Base-by-base conservation (phyloP, 2,329 filamentous ascomycete species). In the Aspergillus oerlinghausenensis region DNA sequence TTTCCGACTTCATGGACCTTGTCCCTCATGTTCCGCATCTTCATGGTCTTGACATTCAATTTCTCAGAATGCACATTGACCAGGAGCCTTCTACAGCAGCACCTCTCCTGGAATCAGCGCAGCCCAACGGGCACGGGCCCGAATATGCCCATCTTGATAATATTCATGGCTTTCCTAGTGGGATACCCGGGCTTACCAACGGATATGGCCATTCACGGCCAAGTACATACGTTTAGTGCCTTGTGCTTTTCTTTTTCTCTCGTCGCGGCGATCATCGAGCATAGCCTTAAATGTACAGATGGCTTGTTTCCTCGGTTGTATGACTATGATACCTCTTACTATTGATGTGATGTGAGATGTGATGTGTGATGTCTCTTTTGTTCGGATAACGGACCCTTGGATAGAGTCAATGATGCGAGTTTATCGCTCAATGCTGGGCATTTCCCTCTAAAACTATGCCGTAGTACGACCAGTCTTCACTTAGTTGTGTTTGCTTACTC, bases 1-100 rank as follows among this genome's bases (percentile, higher is more conserved):
- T 79, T 51, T 78, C 77, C 47, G 78, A 79, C 65, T 80, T 81
- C 63, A 74, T 77, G 70, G 76, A 80, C 57, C 73, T 80, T 40
- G 73, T 79, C 49, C 76, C 77, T 26, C 76, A 77, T 58, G 72
- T 79, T 59, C 75, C 75, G 32, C 78, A 81, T 64, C 73, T 81
- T 19, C 68, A 76, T 35, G 75, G 72, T 3, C 62, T 79, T 35
- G 65, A 73, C 42, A 67, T 77, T 35, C 68, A 73, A 38, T 68
- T 74, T 29, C 56, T 72, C 42, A 68, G 66, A 58, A 77, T 77
- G 74, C 73, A 76, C 55, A 70, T 77, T 50, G 72, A 75, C 50
- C 64, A 65, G 23, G 73, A 76, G 57, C 72, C 74, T 23, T 61
- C 57, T 9, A 40, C 60, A 32, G 51, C 62, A 45, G 38, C 56